Evolutionary conservation across 2,329 filamentous ascomycete species (phyloP), one percentile per base, ranked within the genome.

Genomic region (Zalaria obscura): DNA sequence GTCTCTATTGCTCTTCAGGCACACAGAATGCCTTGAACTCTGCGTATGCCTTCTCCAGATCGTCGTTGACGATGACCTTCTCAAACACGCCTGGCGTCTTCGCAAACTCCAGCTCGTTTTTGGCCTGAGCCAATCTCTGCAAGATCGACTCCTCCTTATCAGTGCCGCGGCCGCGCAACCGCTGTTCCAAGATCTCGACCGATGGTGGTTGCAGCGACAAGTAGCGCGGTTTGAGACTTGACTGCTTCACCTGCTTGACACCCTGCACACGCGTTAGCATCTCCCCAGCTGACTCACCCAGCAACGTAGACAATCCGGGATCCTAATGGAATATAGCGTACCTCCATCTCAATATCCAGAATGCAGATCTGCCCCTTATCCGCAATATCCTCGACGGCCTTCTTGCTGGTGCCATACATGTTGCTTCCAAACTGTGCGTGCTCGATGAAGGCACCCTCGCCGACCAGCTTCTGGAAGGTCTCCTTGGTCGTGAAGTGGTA

Each of bases 311-410:
- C n/a, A 18, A 18, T 18, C 18, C 18, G 18, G 18, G 18, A 2
- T 18, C 2, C 18, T 2, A 7, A 42, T 32, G 31, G 27, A 27
- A 37, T 4, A 9, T 5, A 28, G 52, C 65, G 29, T 58, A 81
- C 79, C 75, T 94, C 87, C 85, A 95, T 94, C 71, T 95, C 89
- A 57, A 95, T 96, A 60, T 96, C 89, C 51, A 95, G 67, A 38
- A 95, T 78, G 47, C 88, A 89, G 11, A 78, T 80, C 63, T 76
- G 75, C 36, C 72, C 72, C 64, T 79, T 76, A 46, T 75, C 73
- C 2, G 73, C 73, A 59, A 88, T 78, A 54, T 84, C 76, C 60
- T 80, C 73, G 48, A 94, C 85, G 27, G 85, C 85, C 61, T 73
- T 70, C 55, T 85, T 78, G 58, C 77, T 84, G 4, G 87, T 94